A percentile compares a stretch with the other conserved stretches of the same genome.
These are phyloP conservation scores for Psilocybe azurescens DNA, from an alignment of 768 basidiomycete genomes.

Conservation along the genomic window DNA sequence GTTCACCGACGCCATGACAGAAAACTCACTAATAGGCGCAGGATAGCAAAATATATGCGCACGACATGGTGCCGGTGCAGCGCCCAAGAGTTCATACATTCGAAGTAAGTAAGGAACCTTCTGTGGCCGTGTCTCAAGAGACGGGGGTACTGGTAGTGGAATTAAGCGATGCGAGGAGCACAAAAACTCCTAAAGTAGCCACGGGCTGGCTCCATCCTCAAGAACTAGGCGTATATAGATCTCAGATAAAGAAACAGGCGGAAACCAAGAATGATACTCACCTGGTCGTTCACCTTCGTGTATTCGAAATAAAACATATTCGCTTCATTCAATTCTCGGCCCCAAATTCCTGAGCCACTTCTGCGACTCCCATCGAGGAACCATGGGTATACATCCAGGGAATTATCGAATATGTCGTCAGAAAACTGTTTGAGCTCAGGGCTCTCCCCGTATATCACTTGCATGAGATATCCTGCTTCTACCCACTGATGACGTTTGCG, in stretches of 20 bases:
- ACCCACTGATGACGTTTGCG: constrained; percentile 1
- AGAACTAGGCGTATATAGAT: neutral
- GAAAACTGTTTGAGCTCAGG: constrained; percentile 37
- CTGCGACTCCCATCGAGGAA: constrained; percentile 30
- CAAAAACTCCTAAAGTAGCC: neutral
- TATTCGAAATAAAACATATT: constrained; percentile 31
- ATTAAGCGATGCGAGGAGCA: neutral
- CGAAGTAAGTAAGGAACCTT: too few species aligned
- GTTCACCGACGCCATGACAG: too few species aligned
- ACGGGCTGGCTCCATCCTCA: neutral
- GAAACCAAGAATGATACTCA: constrained; percentile 12
- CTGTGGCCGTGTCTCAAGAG: too few species aligned
- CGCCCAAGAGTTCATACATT: too few species aligned
- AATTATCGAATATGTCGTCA: constrained; percentile 32
- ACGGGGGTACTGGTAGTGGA: neutral
- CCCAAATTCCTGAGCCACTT: constrained; percentile 38
- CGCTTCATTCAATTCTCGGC: constrained; percentile 31
- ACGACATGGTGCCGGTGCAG: neutral
- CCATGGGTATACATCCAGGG: constrained; percentile 26
- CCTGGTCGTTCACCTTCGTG: constrained; percentile 27
- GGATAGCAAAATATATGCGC: neutral
- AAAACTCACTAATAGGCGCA: neutral
- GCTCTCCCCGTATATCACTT: constrained; percentile 34
- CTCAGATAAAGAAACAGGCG: neutral
- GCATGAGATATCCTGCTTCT: constrained; percentile 19